Base-by-base conservation (phyloP, 2,329 filamentous ascomycete genomes). In the Grosmannia penicillata region DNA sequence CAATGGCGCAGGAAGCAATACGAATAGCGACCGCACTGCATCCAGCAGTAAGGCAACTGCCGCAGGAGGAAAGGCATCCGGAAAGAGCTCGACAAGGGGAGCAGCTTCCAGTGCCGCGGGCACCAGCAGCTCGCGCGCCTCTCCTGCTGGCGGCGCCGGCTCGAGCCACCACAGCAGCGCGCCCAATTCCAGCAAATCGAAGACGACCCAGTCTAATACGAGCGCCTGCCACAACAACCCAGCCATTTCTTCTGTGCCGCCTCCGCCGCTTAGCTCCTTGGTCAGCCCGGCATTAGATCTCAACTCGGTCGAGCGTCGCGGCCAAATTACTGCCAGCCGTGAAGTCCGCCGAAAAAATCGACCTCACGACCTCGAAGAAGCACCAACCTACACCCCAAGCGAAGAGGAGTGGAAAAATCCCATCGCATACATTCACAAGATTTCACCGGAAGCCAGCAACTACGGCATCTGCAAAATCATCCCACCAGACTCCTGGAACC, bases 401-500 rank as follows among this genome's bases (percentile, higher is more conserved):
- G 78, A 85, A 48, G 87, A 95, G 49, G 87, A 98, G 58, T 98
- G 91, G 68, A 84, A 80, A 52, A 87, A 98, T 51, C 91, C 91
- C 0, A 78, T 94, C 53, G 82, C 82, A 50, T 98, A 95, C 53
- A 87, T 98, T 50, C 78, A 78, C 55, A 95, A 89, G 59, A 95
- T 98, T 48, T 69, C 78, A 1, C 78, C 84, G 1, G 86, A 95
- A 55, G 91, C 84, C 19, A 74, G 70, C 47, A 76, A 87, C 51
- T 96, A 82, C 59, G 91, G 91, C 36, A 82, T 98, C 38, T 87
- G 86, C 70, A 94, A 95, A 60, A 84, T 98, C 45, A 82, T 98
- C 40, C 91, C 91, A 6, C 91, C 91, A 1, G 84, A 91, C 45
- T 77, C 71, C 25, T 98, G 91, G 91, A 89, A 93, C 52, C 91